Percentiles rank a stretch among this genome's conserved stretches.
phyloP scores from a whole-genome alignment of 2,329 filamentous ascomycete genomes.

The Pseudonectria buxi region DNA sequence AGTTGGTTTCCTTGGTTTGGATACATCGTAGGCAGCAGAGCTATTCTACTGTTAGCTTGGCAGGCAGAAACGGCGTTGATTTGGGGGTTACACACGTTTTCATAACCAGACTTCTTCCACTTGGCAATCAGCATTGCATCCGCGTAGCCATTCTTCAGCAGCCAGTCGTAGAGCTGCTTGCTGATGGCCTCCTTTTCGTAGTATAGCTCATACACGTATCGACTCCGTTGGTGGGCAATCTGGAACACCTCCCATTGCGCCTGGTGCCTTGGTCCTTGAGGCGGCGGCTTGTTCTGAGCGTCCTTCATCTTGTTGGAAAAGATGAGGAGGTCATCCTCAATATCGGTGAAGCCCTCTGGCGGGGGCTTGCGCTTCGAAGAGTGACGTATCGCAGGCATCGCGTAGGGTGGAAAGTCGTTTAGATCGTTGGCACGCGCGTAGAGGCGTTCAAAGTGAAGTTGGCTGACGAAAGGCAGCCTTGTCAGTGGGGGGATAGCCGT shows the following conservation, averaged over 20 bases:
- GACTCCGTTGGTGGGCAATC: conserved; percentile 83
- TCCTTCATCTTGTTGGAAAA: conserved; percentile 92
- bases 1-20: conserved; percentile 99
- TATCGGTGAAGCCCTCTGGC: conserved; percentile 79
- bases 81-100: conserved; percentile 61
- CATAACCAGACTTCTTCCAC: conserved; percentile 99
- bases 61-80: neutral
- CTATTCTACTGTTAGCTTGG: conserved; percentile 37
- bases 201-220: conserved; percentile 96
- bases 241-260: conserved; percentile 97
- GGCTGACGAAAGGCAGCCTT: conserved; percentile 17
- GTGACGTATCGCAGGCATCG: conserved; percentile 72
- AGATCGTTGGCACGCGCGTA: too few relatives aligned
- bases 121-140: conserved; percentile 95
- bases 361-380: conserved; percentile 73
- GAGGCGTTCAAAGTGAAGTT: too few relatives aligned
- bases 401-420: conserved; percentile 2
- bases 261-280: conserved; percentile 76
- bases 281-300: conserved; percentile 82
- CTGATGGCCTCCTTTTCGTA: conserved; percentile 96
- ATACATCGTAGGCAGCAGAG: conserved; percentile 93
- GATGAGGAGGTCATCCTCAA: conserved; percentile 78
- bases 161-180: conserved; percentile 87
- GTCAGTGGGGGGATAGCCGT: conserved; percentile 12
- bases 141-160: conserved; percentile 93